phyloP scores from a whole-genome alignment of 164 flowering plant species.

The Vitis rotundifolia region DNA sequence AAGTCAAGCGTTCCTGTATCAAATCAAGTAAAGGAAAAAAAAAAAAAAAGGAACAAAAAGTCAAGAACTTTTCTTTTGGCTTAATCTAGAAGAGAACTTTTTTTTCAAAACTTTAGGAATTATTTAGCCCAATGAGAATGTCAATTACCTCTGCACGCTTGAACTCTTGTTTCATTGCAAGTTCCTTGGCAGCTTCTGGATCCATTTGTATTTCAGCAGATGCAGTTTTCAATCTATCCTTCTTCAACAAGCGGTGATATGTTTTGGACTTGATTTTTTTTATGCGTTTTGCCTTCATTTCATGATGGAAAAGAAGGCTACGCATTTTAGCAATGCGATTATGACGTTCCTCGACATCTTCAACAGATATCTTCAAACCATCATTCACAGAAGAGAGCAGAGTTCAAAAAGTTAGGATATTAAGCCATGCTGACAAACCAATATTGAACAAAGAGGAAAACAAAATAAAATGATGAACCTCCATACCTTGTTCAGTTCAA shows the following conservation, averaged over 20 bases:
- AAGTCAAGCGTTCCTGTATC: slow-evolving; percentile 76
- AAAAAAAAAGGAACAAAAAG: neutral
- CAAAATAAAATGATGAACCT: neutral
- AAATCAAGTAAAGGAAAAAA: neutral
- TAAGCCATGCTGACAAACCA: no score
- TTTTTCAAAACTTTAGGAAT: neutral
- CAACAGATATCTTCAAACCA: slow-evolving; percentile 55
- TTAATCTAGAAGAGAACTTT: neutral
- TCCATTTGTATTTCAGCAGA: slow-evolving; percentile 47
- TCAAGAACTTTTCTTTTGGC: neutral
- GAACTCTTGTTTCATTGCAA: slow-evolving; percentile 77
- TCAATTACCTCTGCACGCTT: slow-evolving; percentile 75
- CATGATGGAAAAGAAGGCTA: slow-evolving; percentile 24
- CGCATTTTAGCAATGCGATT: slow-evolving; percentile 48
- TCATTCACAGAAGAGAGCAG: neutral
- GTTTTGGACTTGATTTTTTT: slow-evolving; percentile 91
- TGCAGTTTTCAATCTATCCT: slow-evolving; percentile 55
- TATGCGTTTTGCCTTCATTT: slow-evolving; percentile 71
- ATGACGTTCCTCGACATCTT: slow-evolving; percentile 68
- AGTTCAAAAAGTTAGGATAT: no score
- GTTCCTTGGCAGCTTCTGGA: slow-evolving; percentile 86
- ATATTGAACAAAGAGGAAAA: neutral
- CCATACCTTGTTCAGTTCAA: slow-evolving; percentile 83
- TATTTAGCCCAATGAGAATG: neutral
- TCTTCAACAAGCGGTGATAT: slow-evolving; percentile 71